Conservation (phyloP, 768 basidiomycete genomes). For the Tubosaeta brunneosetosa region DNA sequence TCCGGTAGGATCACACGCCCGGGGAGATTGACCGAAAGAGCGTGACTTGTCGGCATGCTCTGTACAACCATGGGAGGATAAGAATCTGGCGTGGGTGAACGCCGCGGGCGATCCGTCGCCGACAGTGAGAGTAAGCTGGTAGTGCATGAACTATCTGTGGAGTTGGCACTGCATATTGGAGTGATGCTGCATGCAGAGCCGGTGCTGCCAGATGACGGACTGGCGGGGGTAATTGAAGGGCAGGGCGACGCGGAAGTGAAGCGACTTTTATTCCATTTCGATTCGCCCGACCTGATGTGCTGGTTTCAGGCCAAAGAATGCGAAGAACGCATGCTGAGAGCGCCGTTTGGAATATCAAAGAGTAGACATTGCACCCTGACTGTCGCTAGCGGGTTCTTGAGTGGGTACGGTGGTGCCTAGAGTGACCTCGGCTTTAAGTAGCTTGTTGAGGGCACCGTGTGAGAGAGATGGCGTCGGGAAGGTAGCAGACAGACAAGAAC, state of each 20-base stretch:
- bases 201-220: slow-evolving; percentile 20
- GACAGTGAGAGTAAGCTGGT: slow-evolving; percentile 21
- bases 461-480: slow-evolving; percentile 33
- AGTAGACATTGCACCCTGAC: slow-evolving; percentile 19
- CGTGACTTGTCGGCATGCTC: slow-evolving; percentile 38
- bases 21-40: slow-evolving; percentile 48
- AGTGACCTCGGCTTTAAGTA: slow-evolving; percentile 31
- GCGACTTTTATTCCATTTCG: slow-evolving; percentile 28
- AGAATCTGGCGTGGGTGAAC: slow-evolving; percentile 30
- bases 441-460: slow-evolving; percentile 25
- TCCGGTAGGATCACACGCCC: slow-evolving; percentile 45
- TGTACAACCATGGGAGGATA: slow-evolving; percentile 44
- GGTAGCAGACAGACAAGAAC: slow-evolving; percentile 18
- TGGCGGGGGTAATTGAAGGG: slow-evolving; percentile 23
- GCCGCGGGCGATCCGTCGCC: slow-evolving; percentile 28
- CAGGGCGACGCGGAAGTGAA: slow-evolving; percentile 28
- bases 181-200: slow-evolving; percentile 24
- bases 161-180: slow-evolving; percentile 18
- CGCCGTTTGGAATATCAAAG: slow-evolving; percentile 21
- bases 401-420: slow-evolving; percentile 14
- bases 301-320: slow-evolving; percentile 27
- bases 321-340: slow-evolving; percentile 28
- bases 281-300: slow-evolving; percentile 21
- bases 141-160: slow-evolving; percentile 12
- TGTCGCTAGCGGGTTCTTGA: slow-evolving; percentile 17